phyloP scores from a whole-genome alignment of 768 basidiomycete species.

The Megacollybia marginata region DNA sequence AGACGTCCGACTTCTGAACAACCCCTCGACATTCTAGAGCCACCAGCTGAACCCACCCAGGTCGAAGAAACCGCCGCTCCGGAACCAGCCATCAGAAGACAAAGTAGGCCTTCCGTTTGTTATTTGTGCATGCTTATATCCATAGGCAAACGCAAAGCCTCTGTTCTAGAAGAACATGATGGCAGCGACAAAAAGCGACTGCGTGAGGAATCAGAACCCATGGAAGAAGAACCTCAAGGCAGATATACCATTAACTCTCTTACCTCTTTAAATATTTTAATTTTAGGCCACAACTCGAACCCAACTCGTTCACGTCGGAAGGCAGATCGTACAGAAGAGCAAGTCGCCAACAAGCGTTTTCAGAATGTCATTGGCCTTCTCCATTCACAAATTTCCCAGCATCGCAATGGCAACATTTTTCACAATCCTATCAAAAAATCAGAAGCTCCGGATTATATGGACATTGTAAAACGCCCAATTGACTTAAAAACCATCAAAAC shows the following conservation, averaged over 20 bases:
- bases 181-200: slow-evolving; percentile 40
- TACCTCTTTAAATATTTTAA: neutral
- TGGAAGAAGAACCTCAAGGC: slow-evolving; percentile 60
- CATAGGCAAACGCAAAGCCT: slow-evolving; percentile 61
- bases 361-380: slow-evolving; percentile 78
- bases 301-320: slow-evolving; percentile 25
- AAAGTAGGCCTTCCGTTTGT: slow-evolving; percentile 1
- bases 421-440: slow-evolving; percentile 82
- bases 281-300: neutral
- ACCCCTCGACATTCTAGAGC: neutral
- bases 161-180: slow-evolving; percentile 40
- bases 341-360: slow-evolving; percentile 61
- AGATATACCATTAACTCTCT: slow-evolving; percentile 2
- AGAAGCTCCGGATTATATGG: slow-evolving; percentile 88
- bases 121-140: neutral
- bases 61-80: neutral
- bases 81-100: slow-evolving; percentile 2
- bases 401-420: slow-evolving; percentile 86
- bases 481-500: slow-evolving; percentile 90
- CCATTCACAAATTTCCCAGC: slow-evolving; percentile 75
- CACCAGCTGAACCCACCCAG: neutral
- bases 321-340: slow-evolving; percentile 33
- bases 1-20: neutral
- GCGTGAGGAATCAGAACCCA: slow-evolving; percentile 63
- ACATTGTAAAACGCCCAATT: slow-evolving; percentile 92